phyloP scores from a whole-genome alignment of 495 filamentous ascomycete genomes.

The Neurospora sp. region DNA sequence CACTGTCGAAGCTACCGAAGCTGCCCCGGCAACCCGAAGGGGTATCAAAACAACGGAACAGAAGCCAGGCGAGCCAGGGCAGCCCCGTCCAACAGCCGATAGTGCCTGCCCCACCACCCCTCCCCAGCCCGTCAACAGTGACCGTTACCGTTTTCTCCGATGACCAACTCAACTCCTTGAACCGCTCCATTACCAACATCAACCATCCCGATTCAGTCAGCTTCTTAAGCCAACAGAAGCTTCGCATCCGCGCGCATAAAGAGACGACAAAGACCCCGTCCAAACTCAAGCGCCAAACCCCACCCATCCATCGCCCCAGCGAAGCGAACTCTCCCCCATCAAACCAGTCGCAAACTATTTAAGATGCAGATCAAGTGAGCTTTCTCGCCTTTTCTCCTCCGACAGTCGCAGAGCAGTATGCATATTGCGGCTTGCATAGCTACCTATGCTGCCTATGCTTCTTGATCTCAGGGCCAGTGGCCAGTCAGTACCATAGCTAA shows the following conservation, averaged over 20 bases:
- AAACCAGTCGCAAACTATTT: background rate
- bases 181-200: background rate
- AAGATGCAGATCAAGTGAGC: constrained; percentile 39
- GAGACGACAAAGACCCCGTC: background rate
- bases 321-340: background rate
- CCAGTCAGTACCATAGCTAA: background rate
- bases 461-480: background rate
- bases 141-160: background rate
- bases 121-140: background rate
- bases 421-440: background rate
- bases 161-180: background rate
- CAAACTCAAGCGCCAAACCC: background rate
- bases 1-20: background rate
- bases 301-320: background rate
- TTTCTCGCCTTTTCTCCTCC: background rate
- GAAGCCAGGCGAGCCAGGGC: background rate
- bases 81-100: background rate
- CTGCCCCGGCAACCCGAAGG: background rate
- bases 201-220: background rate
- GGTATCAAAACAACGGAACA: background rate
- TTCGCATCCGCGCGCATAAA: background rate
- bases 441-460: background rate
- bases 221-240: background rate
- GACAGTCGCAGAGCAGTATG: background rate
- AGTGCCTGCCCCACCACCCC: background rate